Conservation (phyloP, 208 protist genomes). For the Jaenimonas drosophilae region DNA sequence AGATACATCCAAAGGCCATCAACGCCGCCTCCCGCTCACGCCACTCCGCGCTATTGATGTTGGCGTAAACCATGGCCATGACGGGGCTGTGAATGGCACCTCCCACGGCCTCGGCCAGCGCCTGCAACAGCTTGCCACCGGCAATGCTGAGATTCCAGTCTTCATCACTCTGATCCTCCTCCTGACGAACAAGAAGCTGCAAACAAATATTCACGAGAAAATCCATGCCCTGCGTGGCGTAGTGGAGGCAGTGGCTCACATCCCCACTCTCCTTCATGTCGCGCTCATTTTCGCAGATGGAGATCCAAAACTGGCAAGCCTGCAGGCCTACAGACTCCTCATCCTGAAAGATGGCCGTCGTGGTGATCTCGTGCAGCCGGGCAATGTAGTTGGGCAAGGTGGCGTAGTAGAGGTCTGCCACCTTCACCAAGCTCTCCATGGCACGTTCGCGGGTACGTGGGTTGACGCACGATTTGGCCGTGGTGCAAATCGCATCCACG, state of each 20-base stretch:
- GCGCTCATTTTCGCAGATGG: conserved; percentile 93
- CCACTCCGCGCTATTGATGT: conserved; percentile 91
- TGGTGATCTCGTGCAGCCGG: conserved; percentile 81
- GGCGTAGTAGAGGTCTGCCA: conserved; percentile 94
- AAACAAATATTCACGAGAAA: conserved; percentile 86
- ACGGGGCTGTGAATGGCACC: conserved; percentile 66
- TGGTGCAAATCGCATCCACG: conserved; percentile 84
- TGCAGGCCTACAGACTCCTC: conserved; percentile 89
- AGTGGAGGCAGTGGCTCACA: conserved; percentile 39
- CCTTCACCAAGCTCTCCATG: conserved; percentile 92
- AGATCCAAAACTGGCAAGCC: conserved; percentile 97
- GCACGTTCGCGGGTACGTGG: conserved; percentile 66
- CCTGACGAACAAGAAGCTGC: conserved; percentile 83
- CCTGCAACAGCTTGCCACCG: conserved; percentile 85
- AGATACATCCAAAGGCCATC: conserved; percentile 94
- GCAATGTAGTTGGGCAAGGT: conserved; percentile 91
- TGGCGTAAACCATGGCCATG: conserved; percentile 91
- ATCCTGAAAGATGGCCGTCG: conserved; percentile 83
- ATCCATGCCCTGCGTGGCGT: conserved; percentile 68
- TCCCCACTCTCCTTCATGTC: conserved; percentile 68
- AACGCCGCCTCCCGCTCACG: conserved; percentile 91
- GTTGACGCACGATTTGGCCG: conserved; percentile 18
- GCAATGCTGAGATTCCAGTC: conserved; percentile 93
- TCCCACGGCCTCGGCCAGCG: conserved; percentile 75
- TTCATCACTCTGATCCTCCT: conserved; percentile 89